Evolutionary conservation across 345 rosid genomes (phyloP).

Genomic region (Barbarea vulgaris): DNA sequence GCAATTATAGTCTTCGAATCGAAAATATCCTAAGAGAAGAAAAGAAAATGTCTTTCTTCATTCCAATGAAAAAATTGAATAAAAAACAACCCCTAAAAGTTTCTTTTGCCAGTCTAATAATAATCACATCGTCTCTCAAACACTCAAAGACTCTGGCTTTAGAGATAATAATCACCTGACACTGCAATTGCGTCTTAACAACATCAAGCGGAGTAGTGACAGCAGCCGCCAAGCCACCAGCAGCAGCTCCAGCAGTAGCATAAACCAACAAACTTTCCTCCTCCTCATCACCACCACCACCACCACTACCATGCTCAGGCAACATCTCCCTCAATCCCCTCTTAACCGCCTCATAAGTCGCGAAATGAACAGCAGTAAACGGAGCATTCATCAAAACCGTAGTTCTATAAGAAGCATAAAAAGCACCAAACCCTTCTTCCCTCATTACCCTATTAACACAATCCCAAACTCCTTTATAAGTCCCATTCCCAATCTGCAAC

Average conservation of each 20-base stretch:
- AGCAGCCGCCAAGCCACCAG: constrained; percentile 69
- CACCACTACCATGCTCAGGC: constrained; percentile 58
- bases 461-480: constrained; percentile 78
- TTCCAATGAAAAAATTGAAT: neutral
- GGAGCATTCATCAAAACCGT: constrained; percentile 98
- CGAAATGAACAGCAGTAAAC: constrained; percentile 83
- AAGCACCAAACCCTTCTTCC: constrained; percentile 87
- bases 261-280: constrained; percentile 67
- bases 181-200: constrained; percentile 77
- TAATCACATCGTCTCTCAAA: constrained; percentile 5
- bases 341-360: constrained; percentile 92
- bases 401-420: constrained; percentile 93
- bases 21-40: neutral
- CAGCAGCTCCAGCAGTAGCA: constrained; percentile 98
- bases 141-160: neutral
- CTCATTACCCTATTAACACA: constrained; percentile 70
- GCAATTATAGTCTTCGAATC: neutral
- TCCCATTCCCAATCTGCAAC: constrained; percentile 66
- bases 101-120: neutral
- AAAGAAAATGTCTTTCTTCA: neutral
- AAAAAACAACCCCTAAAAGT: neutral
- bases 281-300: constrained; percentile 43
- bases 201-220: constrained; percentile 48
- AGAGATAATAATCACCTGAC: constrained; percentile 67
- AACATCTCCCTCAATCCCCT: constrained; percentile 70